Percentiles rank a stretch among this genome's conserved stretches.
Evolutionary conservation across 768 basidiomycete genomes (phyloP).

Genomic region (Inosperma sp.): DNA sequence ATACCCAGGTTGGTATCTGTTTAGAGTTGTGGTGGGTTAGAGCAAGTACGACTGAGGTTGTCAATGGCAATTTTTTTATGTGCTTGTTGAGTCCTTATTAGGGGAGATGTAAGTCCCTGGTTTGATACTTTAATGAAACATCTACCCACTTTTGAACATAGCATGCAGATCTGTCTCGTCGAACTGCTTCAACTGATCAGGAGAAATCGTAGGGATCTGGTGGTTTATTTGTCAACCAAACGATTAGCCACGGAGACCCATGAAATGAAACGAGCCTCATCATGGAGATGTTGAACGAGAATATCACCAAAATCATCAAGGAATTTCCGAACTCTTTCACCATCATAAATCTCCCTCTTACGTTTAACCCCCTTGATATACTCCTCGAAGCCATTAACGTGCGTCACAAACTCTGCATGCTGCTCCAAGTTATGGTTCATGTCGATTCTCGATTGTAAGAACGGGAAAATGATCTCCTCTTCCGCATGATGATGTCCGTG

Average conservation of each 20-base stretch:
- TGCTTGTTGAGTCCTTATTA: constrained; percentile 10
- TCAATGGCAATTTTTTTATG: constrained; percentile 1
- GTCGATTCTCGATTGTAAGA: constrained; percentile 16
- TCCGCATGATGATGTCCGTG: constrained; percentile 22
- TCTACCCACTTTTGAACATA: constrained; percentile 3
- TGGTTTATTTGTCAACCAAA: not conserved
- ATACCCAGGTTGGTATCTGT: constrained; percentile 6
- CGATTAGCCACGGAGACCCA: no score
- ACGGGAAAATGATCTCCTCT: constrained; percentile 19
- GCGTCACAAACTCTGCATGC: constrained; percentile 16
- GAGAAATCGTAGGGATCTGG: constrained; percentile 15
- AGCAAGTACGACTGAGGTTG: not conserved
- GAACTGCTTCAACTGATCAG: constrained; percentile 4
- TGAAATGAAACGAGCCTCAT: constrained; percentile 9
- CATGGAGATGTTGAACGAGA: constrained; percentile 14
- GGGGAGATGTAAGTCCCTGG: not conserved
- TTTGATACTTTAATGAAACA: not conserved
- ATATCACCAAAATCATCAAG: constrained; percentile 9
- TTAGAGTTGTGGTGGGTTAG: constrained; percentile 4
- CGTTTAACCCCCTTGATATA: constrained; percentile 14
- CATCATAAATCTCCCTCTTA: constrained; percentile 9
- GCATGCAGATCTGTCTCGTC: not conserved
- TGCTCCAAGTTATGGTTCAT: constrained; percentile 19
- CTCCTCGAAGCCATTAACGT: constrained; percentile 13
- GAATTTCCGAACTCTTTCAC: constrained; percentile 4